Conservation (phyloP, 2,329 filamentous ascomycete species). For the Aspergillus brasiliensis region DNA sequence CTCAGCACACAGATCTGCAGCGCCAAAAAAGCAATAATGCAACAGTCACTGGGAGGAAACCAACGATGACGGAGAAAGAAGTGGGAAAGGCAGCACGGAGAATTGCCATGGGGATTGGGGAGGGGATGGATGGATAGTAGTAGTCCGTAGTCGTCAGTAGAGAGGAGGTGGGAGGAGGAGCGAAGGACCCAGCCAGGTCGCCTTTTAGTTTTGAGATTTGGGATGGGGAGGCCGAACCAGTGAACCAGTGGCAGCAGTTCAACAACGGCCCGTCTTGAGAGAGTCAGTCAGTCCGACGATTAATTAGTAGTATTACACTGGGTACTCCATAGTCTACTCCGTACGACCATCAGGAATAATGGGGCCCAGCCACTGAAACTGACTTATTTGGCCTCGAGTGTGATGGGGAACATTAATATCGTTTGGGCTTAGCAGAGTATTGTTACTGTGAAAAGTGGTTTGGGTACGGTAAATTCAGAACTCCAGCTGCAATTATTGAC, state of each 20-base stretch:
- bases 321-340: no score
- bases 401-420: constrained; percentile 1
- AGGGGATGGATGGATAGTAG: background rate
- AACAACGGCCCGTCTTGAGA: constrained; percentile 13
- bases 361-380: background rate
- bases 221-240: constrained; percentile 23
- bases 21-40: constrained; percentile 12
- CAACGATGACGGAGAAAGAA: constrained; percentile 5
- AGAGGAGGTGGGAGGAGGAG: background rate
- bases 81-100: background rate
- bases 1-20: constrained; percentile 26
- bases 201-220: constrained; percentile 4
- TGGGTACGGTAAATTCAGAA: background rate
- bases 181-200: constrained; percentile 1
- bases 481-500: no score
- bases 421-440: background rate
- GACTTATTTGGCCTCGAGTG: background rate
- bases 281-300: background rate
- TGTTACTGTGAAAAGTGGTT: background rate
- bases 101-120: background rate
- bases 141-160: background rate
- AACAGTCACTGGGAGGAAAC: constrained; percentile 8
- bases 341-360: background rate
- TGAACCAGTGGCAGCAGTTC: constrained; percentile 14
- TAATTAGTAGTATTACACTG: background rate